Conservation (phyloP, 2,329 filamentous ascomycete genomes). For the Aspergillus tamarii region DNA sequence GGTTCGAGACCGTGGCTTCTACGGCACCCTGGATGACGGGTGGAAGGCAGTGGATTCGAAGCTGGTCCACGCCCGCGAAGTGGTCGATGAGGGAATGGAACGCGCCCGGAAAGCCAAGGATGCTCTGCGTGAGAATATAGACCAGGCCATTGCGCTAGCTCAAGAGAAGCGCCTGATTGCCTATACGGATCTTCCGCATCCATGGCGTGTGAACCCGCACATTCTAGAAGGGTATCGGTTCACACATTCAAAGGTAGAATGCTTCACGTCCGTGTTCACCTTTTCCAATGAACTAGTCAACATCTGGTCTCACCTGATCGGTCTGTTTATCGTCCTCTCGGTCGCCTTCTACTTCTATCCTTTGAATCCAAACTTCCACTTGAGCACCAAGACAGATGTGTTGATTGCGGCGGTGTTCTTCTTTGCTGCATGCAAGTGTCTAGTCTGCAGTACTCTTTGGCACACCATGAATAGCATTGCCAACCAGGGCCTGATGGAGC, state of each 20-base stretch:
- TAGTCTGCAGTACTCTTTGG: slow-evolving; percentile 95
- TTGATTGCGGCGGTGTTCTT: slow-evolving; percentile 94
- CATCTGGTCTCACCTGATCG: slow-evolving; percentile 94
- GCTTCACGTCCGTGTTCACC: slow-evolving; percentile 78
- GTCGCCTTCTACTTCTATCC: slow-evolving; percentile 98
- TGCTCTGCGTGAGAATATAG: slow-evolving; percentile 80
- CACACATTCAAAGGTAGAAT: slow-evolving; percentile 86
- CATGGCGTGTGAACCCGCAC: slow-evolving; percentile 94
- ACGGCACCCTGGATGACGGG: slow-evolving; percentile 77
- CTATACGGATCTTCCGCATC: slow-evolving; percentile 87
- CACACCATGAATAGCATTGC: slow-evolving; percentile 99
- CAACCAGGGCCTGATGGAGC: slow-evolving; percentile 83
- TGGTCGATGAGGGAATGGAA: slow-evolving; percentile 79
- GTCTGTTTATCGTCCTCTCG: slow-evolving; percentile 82
- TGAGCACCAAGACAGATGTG: slow-evolving; percentile 85
- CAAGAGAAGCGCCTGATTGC: slow-evolving; percentile 79
- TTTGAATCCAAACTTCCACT: slow-evolving; percentile 78
- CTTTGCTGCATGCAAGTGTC: slow-evolving; percentile 90
- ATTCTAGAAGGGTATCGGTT: slow-evolving; percentile 93
- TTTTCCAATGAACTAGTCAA: slow-evolving; percentile 94
- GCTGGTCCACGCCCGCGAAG: slow-evolving; percentile 71
- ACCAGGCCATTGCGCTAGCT: slow-evolving; percentile 73
- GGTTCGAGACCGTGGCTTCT: slow-evolving; percentile 75
- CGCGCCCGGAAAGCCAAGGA: slow-evolving; percentile 81
- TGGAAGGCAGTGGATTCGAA: slow-evolving; percentile 80